These are phyloP conservation scores for Paramecium biaurelia DNA, from an alignment of 73 alveolate species.

Conservation along the genomic window DNA sequence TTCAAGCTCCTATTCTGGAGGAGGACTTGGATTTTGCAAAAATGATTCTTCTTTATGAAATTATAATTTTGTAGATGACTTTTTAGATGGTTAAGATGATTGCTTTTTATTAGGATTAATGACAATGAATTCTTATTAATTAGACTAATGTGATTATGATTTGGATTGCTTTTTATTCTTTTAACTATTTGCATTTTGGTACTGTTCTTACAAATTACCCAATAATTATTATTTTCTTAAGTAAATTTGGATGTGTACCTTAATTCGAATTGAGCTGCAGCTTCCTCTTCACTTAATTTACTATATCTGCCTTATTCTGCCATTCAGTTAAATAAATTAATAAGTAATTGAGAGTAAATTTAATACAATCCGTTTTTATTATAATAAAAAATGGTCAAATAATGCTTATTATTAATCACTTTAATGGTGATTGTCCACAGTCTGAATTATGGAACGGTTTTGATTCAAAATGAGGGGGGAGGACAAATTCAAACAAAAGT, in stretches of 20 bases:
- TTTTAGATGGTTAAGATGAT: neutral
- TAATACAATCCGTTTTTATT: constrained; percentile 23
- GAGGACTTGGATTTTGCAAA: neutral
- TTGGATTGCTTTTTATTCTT: neutral
- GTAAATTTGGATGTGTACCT: neutral
- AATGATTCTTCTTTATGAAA: neutral
- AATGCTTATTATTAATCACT: neutral
- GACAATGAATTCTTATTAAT: neutral
- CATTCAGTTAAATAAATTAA: constrained; percentile 44
- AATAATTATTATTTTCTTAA: constrained; percentile 19
- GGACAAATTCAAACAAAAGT: neutral
- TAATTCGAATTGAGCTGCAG: constrained; percentile 40
- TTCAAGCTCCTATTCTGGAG: neutral
- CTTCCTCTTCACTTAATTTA: constrained; percentile 27
- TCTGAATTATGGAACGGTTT: neutral
- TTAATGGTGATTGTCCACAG: neutral
- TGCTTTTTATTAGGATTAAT: neutral
- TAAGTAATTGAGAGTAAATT: neutral
- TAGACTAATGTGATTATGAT: neutral
- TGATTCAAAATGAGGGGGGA: neutral
- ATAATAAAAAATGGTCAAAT: constrained; percentile 11
- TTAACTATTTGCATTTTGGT: constrained; percentile 27
- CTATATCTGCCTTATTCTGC: constrained; percentile 44
- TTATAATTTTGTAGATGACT: neutral
- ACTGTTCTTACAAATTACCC: constrained; percentile 29